These are phyloP conservation scores for Globisporangium nunn DNA, from an alignment of 352 stramenopile genomes.

Conservation along the genomic window DNA sequence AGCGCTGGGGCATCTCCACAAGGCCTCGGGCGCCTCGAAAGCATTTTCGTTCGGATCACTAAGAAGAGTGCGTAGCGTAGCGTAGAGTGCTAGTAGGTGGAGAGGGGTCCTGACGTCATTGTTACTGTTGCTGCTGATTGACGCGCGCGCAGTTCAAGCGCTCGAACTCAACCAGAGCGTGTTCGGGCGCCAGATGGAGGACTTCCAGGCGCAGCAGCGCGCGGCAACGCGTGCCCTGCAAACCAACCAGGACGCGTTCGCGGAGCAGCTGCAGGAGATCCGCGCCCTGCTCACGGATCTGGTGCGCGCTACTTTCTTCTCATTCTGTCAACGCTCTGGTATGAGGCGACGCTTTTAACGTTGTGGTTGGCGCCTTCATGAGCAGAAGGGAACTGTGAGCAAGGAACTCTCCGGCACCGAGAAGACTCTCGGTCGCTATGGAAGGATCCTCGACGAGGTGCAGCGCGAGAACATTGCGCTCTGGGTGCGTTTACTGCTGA, in stretches of 20 bases:
- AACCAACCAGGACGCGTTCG: conserved; percentile 41
- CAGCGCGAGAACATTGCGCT: conserved; percentile 45
- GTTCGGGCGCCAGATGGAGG: conserved; percentile 45
- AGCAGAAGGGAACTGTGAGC: conserved; percentile 30
- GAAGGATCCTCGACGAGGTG: conserved; percentile 28
- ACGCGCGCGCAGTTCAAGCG: conserved; percentile 43
- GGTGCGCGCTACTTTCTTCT: conserved; percentile 14
- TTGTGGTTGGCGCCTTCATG: not conserved
- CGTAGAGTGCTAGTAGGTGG: not conserved
- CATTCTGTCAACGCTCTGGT: not conserved
- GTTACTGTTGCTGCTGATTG: not conserved
- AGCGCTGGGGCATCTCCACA: conserved; percentile 18
- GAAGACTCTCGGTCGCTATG: conserved; percentile 23
- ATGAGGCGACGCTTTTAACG: not conserved
- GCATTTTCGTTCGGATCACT: conserved; percentile 78
- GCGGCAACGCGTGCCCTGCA: conserved; percentile 30
- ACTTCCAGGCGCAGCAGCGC: conserved; percentile 42
- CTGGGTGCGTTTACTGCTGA: conserved; percentile 20
- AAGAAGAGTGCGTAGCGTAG: conserved; percentile 61
- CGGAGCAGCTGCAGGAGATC: conserved; percentile 49
- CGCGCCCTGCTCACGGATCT: conserved; percentile 37
- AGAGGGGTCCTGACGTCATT: not conserved
- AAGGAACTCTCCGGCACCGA: conserved; percentile 26
- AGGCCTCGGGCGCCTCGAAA: conserved; percentile 64
- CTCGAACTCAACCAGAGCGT: conserved; percentile 63